Evolutionary conservation across 345 rosid genomes (phyloP), one percentile per base, ranked within the genome.

Genomic region (Schrenkiella parvula): DNA sequence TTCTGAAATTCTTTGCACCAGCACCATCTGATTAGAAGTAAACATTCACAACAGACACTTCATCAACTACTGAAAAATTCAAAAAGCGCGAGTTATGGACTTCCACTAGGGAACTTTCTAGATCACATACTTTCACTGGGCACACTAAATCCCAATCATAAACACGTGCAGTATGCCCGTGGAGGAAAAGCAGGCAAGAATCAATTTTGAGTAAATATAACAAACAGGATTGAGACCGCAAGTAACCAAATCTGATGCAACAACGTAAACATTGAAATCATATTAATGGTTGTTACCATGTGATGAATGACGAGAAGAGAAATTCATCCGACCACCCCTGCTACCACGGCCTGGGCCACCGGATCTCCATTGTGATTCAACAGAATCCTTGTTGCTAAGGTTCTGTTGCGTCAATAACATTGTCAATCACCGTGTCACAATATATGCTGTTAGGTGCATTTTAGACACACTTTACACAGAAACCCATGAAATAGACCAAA

Each of bases 321-420:
- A 84, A 71, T 79, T 86, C 57, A 31, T 54, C 39, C 89, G 86
- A 60, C 82, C 86, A 60, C 84, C 86, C 83, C 87, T 85, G 52
- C 68, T 80, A 29, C 90, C 98, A 55, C 86, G 83, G 38, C 89
- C 86, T 28, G 79, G 83, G 17, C 84, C 69, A 63, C 90, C 81
- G 81, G 93, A 75, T 77, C 83, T 87, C 93, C 90, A 79, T 44
- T 80, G 89, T 68, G 92, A 23, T 72, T 89, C 98, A 44, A 83
- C 81, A 54, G 89, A 66, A 79, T 85, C 97, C 85, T 77, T 87
- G 82, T 69, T 86, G 80, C 69, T 82, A 65, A 34, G 47, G 73
- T 51, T 85, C 97, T 88, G 91, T 65, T 77, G 42, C 55, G 70
- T 55, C 6, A 34, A 59, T 5, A 59, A 34, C 42, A 72, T 15